Base-by-base conservation (phyloP, 148 eudicot species). In the Arctostaphylos glauca region DNA sequence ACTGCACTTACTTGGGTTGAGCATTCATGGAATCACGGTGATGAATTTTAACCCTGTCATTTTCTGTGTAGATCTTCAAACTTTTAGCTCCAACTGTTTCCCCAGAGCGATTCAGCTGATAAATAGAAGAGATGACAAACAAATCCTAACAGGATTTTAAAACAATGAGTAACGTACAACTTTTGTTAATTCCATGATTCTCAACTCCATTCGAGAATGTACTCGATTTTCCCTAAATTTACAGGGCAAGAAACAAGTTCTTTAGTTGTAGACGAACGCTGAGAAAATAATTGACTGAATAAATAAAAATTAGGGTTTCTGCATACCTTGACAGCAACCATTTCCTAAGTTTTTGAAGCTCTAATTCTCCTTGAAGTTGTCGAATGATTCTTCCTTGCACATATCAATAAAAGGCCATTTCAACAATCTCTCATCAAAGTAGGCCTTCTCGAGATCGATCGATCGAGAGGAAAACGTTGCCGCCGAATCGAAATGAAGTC, bases 21-120 rank as follows among this genome's bases (percentile, higher is more conserved):
- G 83, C 68, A 59, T 43, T 77, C 15, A 46, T 79, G 56, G 83
- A 49, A 64, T 86, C 81, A 62, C 76, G 4, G 2, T 25, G 38
- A n/a, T 49, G 62, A 80, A 80, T 55, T 73, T 84, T 84, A 44
- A 44, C 81, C 77, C 38, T 67, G 6, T 84, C 87, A 19, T 48
- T 85, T 55, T 89, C 91, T 10, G 77, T 84, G 83, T 85, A 89
- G 79, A 89, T 81, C 88, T 87, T 87, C 70, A 88, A 89, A 84
- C 80, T 50, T 77, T 76, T 87, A 0, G 62, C 75, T 81, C 81
- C 83, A 62, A 73, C 91, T 89, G 80, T 83, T 80, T 56, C 18
- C 52, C 53, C 56, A 59, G 50, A 78, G 71, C 38, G 52, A 80
- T 16, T 49, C 49, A 48, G 54, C 6, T 19, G 44, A n/a, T 59